phyloP scores from a whole-genome alignment of 306 rosid genomes.

The Vigna mungo region DNA sequence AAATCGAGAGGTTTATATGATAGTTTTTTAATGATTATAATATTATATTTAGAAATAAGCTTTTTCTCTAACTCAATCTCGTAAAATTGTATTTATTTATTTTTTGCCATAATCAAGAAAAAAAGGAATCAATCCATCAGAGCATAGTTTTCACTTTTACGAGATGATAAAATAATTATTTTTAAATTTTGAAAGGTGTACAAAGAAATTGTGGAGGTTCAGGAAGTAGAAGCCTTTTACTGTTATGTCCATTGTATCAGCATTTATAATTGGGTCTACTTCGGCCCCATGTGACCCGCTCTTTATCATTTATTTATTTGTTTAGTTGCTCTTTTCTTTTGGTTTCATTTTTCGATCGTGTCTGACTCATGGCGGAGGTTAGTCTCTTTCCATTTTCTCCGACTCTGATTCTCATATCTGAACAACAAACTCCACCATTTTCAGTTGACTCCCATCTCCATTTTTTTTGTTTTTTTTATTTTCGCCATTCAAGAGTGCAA shows the following conservation, averaged over 20 bases:
- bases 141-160: neutral
- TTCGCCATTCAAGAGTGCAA: constrained; percentile 18
- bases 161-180: too few relatives aligned
- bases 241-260: too few relatives aligned
- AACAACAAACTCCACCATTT: neutral
- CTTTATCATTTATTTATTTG: neutral
- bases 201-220: too few relatives aligned
- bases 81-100: too few relatives aligned
- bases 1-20: too few relatives aligned
- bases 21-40: too few relatives aligned
- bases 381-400: constrained; percentile 16
- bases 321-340: neutral
- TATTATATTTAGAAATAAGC: too few relatives aligned
- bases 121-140: neutral
- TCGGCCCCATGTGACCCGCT: constrained; percentile 6
- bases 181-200: too few relatives aligned
- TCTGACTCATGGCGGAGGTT: constrained; percentile 71
- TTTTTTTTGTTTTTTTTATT: neutral
- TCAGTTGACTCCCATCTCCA: neutral
- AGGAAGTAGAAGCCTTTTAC: too few relatives aligned
- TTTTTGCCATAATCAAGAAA: too few relatives aligned
- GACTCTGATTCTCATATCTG: neutral
- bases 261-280: neutral
- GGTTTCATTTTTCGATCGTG: constrained; percentile 30
- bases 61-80: too few relatives aligned